phyloP scores from a whole-genome alignment of 768 basidiomycete genomes.

The Mrakia blollopis region DNA sequence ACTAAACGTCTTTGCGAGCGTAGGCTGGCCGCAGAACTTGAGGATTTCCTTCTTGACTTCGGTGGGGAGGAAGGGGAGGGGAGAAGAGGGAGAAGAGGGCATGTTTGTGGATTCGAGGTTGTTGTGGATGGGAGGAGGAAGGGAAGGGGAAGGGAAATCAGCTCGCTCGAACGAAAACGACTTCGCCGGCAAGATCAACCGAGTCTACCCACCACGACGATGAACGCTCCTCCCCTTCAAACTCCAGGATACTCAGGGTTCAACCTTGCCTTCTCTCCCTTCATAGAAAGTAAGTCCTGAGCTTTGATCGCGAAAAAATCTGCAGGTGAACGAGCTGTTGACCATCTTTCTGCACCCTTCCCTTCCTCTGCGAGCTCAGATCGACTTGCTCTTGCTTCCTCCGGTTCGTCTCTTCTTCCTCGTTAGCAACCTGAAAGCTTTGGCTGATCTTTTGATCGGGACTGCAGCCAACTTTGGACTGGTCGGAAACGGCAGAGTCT shows the following conservation, averaged over 20 bases:
- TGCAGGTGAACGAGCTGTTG: neutral
- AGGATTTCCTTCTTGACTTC: neutral
- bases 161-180: too few species aligned
- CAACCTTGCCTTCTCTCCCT: slow-evolving; percentile 76
- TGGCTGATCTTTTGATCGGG: neutral
- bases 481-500: slow-evolving; percentile 89
- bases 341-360: slow-evolving; percentile 33
- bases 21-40: neutral
- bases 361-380: slow-evolving; percentile 42
- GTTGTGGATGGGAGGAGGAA: too few species aligned
- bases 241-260: slow-evolving; percentile 84
- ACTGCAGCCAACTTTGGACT: slow-evolving; percentile 89
- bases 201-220: neutral
- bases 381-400: too few species aligned
- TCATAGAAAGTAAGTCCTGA: slow-evolving; percentile 52
- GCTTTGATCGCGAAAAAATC: neutral
- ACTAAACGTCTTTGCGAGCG: neutral
- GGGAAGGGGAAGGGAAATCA: too few species aligned
- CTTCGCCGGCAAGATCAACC: too few species aligned
- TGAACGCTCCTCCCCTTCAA: slow-evolving; percentile 45
- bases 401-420: slow-evolving; percentile 26
- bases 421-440: neutral
- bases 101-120: too few species aligned
- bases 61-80: neutral
- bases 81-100: too few species aligned